phyloP scores from a whole-genome alignment of 1,284 basidiomycete genomes.

The Leccinum pseudoinsigne region DNA sequence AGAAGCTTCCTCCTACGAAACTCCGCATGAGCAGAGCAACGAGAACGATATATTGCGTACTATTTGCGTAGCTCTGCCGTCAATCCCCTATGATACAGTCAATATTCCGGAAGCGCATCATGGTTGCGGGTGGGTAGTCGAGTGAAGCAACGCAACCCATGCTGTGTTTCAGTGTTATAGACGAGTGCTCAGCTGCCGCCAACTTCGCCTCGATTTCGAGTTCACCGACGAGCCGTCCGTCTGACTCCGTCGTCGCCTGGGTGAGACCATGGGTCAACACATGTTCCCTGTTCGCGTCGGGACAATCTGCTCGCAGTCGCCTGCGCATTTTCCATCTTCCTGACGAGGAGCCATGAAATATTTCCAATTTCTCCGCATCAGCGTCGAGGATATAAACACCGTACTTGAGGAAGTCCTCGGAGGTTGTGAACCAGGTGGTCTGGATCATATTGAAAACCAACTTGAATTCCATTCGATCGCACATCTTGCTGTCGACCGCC shows the following conservation, averaged over 20 bases:
- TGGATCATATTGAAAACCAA: too few relatives aligned
- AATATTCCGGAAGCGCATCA: constrained; percentile 30
- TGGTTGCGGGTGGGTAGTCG: constrained; percentile 1
- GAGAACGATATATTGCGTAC: constrained; percentile 11
- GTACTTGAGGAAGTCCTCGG: too few relatives aligned
- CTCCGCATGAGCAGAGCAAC: constrained; percentile 3
- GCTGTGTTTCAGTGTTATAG: background rate
- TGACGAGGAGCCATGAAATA: too few relatives aligned
- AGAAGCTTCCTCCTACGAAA: constrained; percentile 24
- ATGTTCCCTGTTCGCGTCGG: too few relatives aligned
- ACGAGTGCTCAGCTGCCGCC: background rate
- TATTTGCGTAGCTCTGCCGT: constrained; percentile 14
- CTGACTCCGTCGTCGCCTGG: constrained; percentile 14
- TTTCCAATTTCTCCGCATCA: too few relatives aligned
- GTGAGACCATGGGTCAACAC: background rate
- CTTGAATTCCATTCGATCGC: too few relatives aligned
- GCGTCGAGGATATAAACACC: too few relatives aligned
- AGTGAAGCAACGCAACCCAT: background rate
- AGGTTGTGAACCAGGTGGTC: too few relatives aligned
- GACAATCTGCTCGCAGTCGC: too few relatives aligned
- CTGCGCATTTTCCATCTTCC: too few relatives aligned
- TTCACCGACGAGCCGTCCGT: constrained; percentile 23
- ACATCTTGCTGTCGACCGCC: too few relatives aligned
- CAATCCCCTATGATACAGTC: constrained; percentile 32
- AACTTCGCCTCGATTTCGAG: constrained; percentile 24